phyloP scores from a whole-genome alignment of 2,329 filamentous ascomycete species.

The Neofusicoccum sp. region DNA sequence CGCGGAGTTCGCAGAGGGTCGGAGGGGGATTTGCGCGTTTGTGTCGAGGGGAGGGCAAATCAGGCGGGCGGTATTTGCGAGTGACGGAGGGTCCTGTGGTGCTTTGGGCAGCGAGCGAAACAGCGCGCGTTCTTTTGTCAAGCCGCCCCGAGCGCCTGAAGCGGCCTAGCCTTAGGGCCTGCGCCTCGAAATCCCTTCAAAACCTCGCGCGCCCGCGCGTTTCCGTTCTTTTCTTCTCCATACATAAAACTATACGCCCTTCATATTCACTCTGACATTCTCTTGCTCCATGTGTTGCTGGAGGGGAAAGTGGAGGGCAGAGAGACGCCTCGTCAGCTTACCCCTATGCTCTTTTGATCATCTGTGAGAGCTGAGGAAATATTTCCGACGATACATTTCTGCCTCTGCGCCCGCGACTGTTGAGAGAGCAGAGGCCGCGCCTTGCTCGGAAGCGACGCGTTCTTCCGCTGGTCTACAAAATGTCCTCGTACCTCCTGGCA shows the following conservation, averaged over 20 bases:
- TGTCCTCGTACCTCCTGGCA: not conserved
- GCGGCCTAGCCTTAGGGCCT: conserved; percentile 11
- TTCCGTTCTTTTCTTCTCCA: conserved; percentile 36
- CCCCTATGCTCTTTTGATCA: conserved; percentile 54
- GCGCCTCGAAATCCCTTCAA: conserved; percentile 30
- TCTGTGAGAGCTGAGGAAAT: conserved; percentile 51
- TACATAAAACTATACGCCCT: conserved; percentile 46
- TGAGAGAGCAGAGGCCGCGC: not conserved
- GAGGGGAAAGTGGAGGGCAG: conserved; percentile 73
- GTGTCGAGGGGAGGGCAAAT: not conserved
- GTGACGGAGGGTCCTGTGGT: conserved; percentile 4
- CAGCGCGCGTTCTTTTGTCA: conserved; percentile 22
- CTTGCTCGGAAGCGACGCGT: not conserved
- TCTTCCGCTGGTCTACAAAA: not conserved
- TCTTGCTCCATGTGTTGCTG: conserved; percentile 59
- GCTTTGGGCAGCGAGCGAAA: conserved; percentile 18
- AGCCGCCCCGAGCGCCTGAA: not conserved
- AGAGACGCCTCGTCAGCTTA: conserved; percentile 60
- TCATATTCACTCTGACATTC: conserved; percentile 70
- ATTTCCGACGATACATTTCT: conserved; percentile 33
- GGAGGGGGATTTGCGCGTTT: not conserved
- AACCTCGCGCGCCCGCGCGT: conserved; percentile 40
- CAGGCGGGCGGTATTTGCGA: conserved; percentile 12
- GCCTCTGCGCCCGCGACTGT: not conserved
- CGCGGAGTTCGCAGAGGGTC: not conserved